Evolutionary conservation across 1,284 basidiomycete genomes (phyloP).

Genomic region (Trametes pubescens): DNA sequence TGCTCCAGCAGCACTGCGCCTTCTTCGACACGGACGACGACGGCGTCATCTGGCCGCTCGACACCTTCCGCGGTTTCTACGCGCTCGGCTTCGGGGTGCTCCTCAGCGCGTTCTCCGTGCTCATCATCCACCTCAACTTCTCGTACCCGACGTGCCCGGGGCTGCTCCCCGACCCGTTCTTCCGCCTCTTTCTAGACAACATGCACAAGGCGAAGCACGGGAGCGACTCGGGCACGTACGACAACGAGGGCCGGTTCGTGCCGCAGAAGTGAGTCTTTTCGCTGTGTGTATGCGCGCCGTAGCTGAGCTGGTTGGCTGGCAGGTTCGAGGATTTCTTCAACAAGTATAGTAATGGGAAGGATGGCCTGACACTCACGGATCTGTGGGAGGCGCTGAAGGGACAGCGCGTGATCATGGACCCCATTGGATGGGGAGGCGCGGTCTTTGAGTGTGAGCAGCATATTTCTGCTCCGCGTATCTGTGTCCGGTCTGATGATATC

Average conservation of each 20-base stretch:
- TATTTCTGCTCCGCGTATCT: too few species aligned
- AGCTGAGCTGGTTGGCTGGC: not conserved
- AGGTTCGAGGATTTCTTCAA: conserved; percentile 51
- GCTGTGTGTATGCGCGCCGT: not conserved
- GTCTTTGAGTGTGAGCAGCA: conserved; percentile 46
- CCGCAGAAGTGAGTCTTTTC: conserved; percentile 40
- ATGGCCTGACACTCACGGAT: conserved; percentile 25
- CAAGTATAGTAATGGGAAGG: conserved; percentile 40
- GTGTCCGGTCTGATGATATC: not conserved
- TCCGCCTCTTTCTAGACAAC: conserved; percentile 50
- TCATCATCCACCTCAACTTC: conserved; percentile 49
- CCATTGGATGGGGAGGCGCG: conserved; percentile 45
- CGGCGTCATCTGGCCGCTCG: conserved; percentile 54
- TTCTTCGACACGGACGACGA: conserved; percentile 55
- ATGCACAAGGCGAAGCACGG: conserved; percentile 58
- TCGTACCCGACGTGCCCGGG: conserved; percentile 46
- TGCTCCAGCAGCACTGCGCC: conserved; percentile 52
- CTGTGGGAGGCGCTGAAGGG: conserved; percentile 42
- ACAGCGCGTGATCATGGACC: conserved; percentile 47
- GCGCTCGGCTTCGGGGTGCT: conserved; percentile 53
- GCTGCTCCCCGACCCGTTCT: conserved; percentile 50
- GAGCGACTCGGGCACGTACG: conserved; percentile 53
- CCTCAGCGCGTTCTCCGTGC: conserved; percentile 46
- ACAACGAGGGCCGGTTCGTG: conserved; percentile 52
- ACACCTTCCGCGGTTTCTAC: conserved; percentile 54